Evolutionary conservation across 1,284 basidiomycete species (phyloP).

Genomic region (Afroboletus lepidellus): DNA sequence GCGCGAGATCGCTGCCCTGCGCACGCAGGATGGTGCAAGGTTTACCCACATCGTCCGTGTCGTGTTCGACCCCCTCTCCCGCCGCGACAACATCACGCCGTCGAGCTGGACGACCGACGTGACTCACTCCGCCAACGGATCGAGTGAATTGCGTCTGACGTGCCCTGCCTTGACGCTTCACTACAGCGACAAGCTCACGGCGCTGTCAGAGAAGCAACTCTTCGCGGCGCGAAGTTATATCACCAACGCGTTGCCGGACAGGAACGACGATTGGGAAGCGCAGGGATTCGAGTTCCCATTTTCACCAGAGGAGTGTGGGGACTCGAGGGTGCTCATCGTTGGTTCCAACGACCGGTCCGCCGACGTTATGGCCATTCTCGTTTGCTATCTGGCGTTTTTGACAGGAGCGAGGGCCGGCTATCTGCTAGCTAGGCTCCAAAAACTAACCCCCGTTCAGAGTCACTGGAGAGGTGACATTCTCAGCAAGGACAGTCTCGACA

Average conservation of each 20-base stretch:
- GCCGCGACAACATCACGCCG: not conserved
- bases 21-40: not conserved
- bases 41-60: conserved; percentile 4
- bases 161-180: not conserved
- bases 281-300: not conserved
- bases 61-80: not conserved
- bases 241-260: not conserved
- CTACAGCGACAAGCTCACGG: not conserved
- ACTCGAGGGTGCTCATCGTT: not conserved
- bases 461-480: not conserved
- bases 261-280: not conserved
- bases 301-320: not conserved
- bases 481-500: not conserved
- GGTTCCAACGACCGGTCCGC: not conserved
- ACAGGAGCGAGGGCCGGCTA: not conserved
- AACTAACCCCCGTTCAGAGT: not conserved
- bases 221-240: not conserved
- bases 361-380: not conserved
- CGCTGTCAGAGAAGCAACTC: not conserved
- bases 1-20: not conserved
- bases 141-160: not conserved
- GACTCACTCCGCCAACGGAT: not conserved
- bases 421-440: not conserved
- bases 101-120: not conserved
- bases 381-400: conserved; percentile 1